phyloP scores from a whole-genome alignment of 495 filamentous ascomycete genomes.

The Xylaria flabelliformis region DNA sequence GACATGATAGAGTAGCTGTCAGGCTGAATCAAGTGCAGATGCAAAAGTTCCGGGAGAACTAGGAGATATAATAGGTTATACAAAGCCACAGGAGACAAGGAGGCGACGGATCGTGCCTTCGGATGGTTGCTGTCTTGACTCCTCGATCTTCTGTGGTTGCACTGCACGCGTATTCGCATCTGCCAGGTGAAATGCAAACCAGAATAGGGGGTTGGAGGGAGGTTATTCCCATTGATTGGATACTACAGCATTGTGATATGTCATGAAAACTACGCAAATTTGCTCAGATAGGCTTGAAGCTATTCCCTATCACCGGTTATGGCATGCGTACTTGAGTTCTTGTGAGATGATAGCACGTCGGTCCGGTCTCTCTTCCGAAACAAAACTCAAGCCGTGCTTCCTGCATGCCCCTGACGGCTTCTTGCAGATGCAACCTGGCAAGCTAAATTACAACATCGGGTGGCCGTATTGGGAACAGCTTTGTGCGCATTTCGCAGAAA shows the following conservation, averaged over 20 bases:
- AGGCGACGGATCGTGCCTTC: slow-evolving; percentile 25
- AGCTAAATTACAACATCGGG: slow-evolving; percentile 42
- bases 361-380: slow-evolving; percentile 12
- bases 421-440: slow-evolving; percentile 14
- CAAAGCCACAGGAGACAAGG: neutral
- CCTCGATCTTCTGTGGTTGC: slow-evolving; percentile 12
- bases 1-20: neutral
- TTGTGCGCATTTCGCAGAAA: neutral
- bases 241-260: neutral
- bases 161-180: neutral
- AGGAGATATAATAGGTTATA: neutral
- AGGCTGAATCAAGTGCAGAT: neutral
- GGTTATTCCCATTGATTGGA: slow-evolving; percentile 11
- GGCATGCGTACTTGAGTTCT: neutral
- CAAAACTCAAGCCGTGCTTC: neutral
- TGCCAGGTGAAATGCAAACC: neutral
- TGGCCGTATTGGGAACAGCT: slow-evolving; percentile 16
- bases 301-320: neutral
- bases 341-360: neutral
- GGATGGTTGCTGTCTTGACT: slow-evolving; percentile 13
- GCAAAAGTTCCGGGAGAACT: neutral
- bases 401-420: slow-evolving; percentile 12
- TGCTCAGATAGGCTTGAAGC: neutral
- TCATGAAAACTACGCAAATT: slow-evolving; percentile 1
- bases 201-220: neutral